Base-by-base conservation (phyloP, 495 filamentous ascomycete genomes). In the Penicillium daleae region DNA sequence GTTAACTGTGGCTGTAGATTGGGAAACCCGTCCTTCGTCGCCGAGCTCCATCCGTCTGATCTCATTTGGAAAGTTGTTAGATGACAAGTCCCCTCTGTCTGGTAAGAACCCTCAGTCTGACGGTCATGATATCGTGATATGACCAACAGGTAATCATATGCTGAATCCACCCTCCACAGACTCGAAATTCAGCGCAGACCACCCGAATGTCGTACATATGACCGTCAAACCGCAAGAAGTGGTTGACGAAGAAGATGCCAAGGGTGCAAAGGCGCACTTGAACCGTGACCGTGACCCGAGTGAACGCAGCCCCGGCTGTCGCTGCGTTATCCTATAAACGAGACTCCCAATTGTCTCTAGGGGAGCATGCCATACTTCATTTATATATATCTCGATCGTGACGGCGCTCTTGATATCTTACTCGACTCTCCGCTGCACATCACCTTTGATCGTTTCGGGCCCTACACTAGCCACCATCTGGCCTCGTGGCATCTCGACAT, bases 201-300 rank as follows among this genome's bases (percentile, higher is more conserved):
- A 90, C 26, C 80, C 82, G 7, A 96, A 96, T 67, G 91, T 96
- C 55, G 87, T 97, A 15, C 93, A 97, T 77, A 96, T 97, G 93
- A 95, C 91, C 22, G 85, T 97, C 58, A 90, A 90, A 67, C 93
- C 93, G 2, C 89, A 92, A 74, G 93, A 97, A 63, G 80, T 95
- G 61, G 84, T 93, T 59, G 92, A 97, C 62, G 93, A 97, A 70
- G 92, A 93, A 72, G 93, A 96, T 62, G 86, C 86, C 37, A 93
- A 93, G 72, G 87, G 84, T 26, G 79, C 85, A 35, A 96, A 96
- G 77, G 77, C 83, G 42, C 82, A 82, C 26, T 79, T 80, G 42
- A 75, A 73, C 31, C 79, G 87, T 44, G 86, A 89, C 35, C 78
- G 87, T 48, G 83, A 86, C 44, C 82, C 78, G 40, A 83, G 82